Base-by-base conservation (phyloP, 306 rosid genomes). In the Cucumis melo region DNA sequence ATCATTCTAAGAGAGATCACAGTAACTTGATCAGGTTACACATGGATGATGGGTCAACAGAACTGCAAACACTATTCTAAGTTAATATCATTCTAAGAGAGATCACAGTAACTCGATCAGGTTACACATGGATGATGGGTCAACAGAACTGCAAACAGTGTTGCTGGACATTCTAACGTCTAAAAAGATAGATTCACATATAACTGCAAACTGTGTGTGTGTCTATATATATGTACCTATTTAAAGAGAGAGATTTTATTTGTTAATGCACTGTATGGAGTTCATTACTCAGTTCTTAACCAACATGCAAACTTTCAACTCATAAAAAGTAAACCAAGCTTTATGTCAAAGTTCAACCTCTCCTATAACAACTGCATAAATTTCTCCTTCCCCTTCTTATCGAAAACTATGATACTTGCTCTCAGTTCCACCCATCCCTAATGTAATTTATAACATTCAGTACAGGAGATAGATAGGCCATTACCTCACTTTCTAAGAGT, bases 401-500 rank as follows among this genome's bases (percentile, higher is more conserved):
- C 2, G 11, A 10, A 48, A 71, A 24, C 42, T 24, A 71, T 48
- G 24, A 50, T 44, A 68, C 10, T 68, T 0, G 16, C 17, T 24
- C 59, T 72, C 44, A 51, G 38, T 72, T 72, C 50, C 41, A 48
- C 27, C 19, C 76, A 13, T 72, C 59, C 59, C 15, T 9, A 0
- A 50, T 7, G 15, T 51, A 73, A 51, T 50, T n/a, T 50, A 51
- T 19, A 46, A 73, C 76, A 29, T 32, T 72, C 23, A 73, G 19
- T 48, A 51, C 23, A 50, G 76, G 17, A 50, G 76, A 21, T 14
- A 48, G 42, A 50, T 16, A 17, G 46, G 17, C 38, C 29, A 44
- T 76, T 87, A 94, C 95, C 92, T 92, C 85, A 36, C 83, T 74
- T 79, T 86, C 93, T 72, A 90, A 80, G 80, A 78, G 78, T 57